Percentiles rank a stretch among this genome's conserved stretches.
Evolutionary conservation across 768 basidiomycete genomes (phyloP).

Genomic region (Chalciporus piperatus): DNA sequence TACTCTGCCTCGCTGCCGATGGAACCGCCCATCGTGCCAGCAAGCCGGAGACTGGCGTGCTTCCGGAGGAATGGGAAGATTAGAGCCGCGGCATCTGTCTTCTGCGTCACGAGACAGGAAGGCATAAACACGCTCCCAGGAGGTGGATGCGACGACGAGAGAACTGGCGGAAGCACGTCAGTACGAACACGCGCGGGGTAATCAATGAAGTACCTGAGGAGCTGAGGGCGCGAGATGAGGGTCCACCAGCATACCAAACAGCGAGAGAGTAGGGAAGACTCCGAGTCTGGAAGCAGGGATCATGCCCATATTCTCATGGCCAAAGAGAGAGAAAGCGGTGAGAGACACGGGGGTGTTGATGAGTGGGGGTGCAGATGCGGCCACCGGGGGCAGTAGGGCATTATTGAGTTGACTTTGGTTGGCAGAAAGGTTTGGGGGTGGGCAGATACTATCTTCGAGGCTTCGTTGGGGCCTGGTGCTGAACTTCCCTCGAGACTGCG

Average conservation of each 20-base stretch:
- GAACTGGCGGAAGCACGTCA: neutral
- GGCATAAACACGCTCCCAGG: neutral
- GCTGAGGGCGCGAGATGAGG: constrained; percentile 30
- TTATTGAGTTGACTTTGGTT: too few relatives aligned
- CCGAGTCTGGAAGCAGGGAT: constrained; percentile 19
- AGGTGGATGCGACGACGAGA: neutral
- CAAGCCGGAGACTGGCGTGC: constrained; percentile 60
- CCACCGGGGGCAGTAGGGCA: too few relatives aligned
- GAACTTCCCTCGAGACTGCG: constrained; percentile 46
- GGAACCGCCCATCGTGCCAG: constrained; percentile 66
- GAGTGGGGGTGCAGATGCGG: too few relatives aligned
- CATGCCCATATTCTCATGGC: constrained; percentile 24
- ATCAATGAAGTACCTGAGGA: constrained; percentile 18
- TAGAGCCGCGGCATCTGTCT: constrained; percentile 18
- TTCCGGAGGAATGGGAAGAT: constrained; percentile 45
- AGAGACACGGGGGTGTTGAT: constrained; percentile 31
- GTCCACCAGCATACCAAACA: constrained; percentile 33
- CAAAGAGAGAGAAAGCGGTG: constrained; percentile 31
- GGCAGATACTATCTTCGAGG: too few relatives aligned
- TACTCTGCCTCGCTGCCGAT: constrained; percentile 45
- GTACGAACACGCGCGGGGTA: too few relatives aligned
- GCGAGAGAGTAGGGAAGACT: constrained; percentile 29
- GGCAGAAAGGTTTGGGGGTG: too few relatives aligned
- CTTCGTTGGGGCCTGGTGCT: constrained; percentile 43
- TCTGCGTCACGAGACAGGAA: constrained; percentile 23